These are phyloP conservation scores for Zygotorulaspora mrakii DNA, from an alignment of 1,139 yeast genomes.

Conservation along the genomic window DNA sequence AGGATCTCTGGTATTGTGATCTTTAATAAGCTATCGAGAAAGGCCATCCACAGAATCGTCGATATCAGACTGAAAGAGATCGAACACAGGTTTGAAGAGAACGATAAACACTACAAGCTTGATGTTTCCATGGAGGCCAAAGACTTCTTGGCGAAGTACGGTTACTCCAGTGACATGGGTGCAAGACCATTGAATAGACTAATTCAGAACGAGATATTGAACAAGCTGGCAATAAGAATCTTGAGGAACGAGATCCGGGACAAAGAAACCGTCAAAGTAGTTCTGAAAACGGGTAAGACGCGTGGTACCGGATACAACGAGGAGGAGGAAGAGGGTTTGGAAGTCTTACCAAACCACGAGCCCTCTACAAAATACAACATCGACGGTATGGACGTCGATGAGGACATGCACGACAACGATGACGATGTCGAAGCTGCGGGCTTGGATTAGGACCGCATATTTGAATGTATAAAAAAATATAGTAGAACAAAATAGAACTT, in stretches of 20 bases:
- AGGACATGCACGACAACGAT: constrained; percentile 44
- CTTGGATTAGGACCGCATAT: too few species aligned
- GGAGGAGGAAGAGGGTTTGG: constrained; percentile 57
- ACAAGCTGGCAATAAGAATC: constrained; percentile 81
- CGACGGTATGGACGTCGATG: constrained; percentile 58
- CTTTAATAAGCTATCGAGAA: constrained; percentile 86
- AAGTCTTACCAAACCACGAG: constrained; percentile 84
- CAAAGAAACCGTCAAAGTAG: constrained; percentile 75
- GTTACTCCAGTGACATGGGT: constrained; percentile 91
- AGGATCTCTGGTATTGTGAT: constrained; percentile 90
- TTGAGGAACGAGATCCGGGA: constrained; percentile 84
- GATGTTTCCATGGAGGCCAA: constrained; percentile 69
- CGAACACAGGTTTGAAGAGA: constrained; percentile 76
- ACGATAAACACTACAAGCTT: constrained; percentile 72
- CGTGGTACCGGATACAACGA: constrained; percentile 70
- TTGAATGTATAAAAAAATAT: too few species aligned
- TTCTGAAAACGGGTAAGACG: constrained; percentile 57
- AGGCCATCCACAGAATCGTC: constrained; percentile 90
- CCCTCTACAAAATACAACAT: constrained; percentile 39
- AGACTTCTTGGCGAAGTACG: constrained; percentile 75
- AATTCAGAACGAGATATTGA: constrained; percentile 82
- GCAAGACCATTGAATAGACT: constrained; percentile 96
- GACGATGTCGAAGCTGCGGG: constrained; percentile 25
- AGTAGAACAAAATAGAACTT: too few species aligned
- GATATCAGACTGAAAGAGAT: constrained; percentile 78